A percentile compares a stretch with the other conserved stretches of the same genome.
These are phyloP conservation scores for Bipolaris victoriae DNA, from an alignment of 2,329 filamentous ascomycete species.

Conservation along the genomic window DNA sequence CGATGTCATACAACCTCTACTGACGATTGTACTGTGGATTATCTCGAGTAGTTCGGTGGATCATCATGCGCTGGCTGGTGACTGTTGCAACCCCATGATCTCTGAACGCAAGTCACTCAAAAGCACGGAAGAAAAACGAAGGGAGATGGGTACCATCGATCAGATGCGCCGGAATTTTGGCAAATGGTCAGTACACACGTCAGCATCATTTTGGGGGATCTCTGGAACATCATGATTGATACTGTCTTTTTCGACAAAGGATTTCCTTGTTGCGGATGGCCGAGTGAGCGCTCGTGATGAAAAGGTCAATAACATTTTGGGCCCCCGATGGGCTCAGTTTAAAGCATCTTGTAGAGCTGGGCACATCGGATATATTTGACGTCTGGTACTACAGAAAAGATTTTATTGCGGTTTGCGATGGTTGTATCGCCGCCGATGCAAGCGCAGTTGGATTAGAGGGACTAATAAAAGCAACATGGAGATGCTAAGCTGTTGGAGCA, in stretches of 20 bases:
- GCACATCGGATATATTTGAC: background rate
- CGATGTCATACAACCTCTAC: no score
- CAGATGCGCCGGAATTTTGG: no score
- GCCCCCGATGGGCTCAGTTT: background rate
- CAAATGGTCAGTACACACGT: background rate
- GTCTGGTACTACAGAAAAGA: background rate
- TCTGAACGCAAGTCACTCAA: no score
- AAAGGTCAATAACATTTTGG: background rate
- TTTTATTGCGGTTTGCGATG: background rate
- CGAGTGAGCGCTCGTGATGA: background rate
- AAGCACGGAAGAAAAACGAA: no score
- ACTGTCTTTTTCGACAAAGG: background rate
- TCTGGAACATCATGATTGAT: background rate
- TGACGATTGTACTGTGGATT: no score
- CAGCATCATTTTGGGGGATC: background rate
- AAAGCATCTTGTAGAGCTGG: background rate
- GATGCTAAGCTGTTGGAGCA: background rate
- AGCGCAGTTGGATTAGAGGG: background rate
- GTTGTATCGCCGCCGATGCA: background rate
- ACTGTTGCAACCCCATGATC: no score
- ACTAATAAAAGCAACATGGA: background rate
- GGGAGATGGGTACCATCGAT: no score
- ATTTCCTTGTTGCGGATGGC: background rate
- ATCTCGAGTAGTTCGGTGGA: no score
- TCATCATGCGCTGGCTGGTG: no score